Conservation (phyloP, 208 protist genomes). For the Trypanosoma brucei region DNA sequence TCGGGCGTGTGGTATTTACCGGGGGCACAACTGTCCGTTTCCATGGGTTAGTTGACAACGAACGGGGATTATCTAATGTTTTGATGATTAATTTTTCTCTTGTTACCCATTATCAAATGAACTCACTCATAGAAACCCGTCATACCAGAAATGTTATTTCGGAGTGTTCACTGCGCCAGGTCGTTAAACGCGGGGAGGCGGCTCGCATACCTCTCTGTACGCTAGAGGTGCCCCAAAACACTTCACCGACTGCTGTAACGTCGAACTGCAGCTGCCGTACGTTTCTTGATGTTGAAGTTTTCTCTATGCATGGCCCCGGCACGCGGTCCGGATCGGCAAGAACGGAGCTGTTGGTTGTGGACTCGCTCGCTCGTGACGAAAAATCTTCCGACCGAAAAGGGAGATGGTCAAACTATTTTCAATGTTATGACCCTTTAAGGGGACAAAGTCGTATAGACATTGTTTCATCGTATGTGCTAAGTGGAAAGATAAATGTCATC, state of each 20-base stretch:
- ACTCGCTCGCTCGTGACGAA: conserved; percentile 31
- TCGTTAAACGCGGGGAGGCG: conserved; percentile 11
- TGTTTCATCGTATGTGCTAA: conserved; percentile 13
- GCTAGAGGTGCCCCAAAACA: conserved; percentile 30
- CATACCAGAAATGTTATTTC: conserved; percentile 17
- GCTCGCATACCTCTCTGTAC: conserved; percentile 26
- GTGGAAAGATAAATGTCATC: conserved; percentile 15
- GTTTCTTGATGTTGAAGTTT: conserved; percentile 47
- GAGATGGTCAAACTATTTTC: conserved; percentile 61
- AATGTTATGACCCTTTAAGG: neutral
- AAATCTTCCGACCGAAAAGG: conserved; percentile 28
- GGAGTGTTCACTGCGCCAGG: conserved; percentile 38
- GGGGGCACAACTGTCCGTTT: conserved; percentile 15
- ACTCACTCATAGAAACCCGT: conserved; percentile 29
- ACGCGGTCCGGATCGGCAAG: conserved; percentile 33
- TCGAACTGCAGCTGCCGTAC: conserved; percentile 32
- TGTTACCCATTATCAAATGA: conserved; percentile 37
- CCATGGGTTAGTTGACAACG: conserved; percentile 48
- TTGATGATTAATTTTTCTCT: conserved; percentile 43
- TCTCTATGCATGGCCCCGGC: conserved; percentile 16
- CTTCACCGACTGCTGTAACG: conserved; percentile 57
- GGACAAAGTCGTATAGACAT: neutral
- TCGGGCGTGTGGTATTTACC: conserved; percentile 21
- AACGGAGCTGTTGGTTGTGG: conserved; percentile 62
- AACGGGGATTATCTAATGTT: conserved; percentile 39